Conservation (phyloP, 2,329 filamentous ascomycete genomes). For the Trichoderma semiorbis region DNA sequence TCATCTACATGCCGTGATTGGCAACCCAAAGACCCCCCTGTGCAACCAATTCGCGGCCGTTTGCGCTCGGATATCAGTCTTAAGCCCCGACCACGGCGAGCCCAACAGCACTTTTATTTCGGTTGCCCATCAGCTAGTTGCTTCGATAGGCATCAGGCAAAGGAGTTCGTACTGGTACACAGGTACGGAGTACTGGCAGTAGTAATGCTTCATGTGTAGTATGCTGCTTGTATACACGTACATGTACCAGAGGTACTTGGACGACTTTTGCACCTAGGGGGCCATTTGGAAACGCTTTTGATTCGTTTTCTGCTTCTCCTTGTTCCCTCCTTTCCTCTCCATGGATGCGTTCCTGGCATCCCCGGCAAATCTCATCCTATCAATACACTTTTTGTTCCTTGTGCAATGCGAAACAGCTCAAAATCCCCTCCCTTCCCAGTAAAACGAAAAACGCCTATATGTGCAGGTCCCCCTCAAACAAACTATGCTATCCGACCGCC, state of each 20-base stretch:
- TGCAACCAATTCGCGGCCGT: not conserved
- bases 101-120: constrained; percentile 6
- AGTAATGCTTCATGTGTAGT: not conserved
- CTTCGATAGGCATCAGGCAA: not conserved
- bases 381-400: constrained; percentile 12
- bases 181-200: too few relatives aligned
- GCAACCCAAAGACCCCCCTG: not conserved
- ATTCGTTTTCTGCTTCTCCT: not conserved
- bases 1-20: constrained; percentile 6
- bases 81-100: not conserved
- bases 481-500: constrained; percentile 1
- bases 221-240: not conserved
- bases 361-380: constrained; percentile 4
- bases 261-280: not conserved
- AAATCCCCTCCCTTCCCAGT: not conserved
- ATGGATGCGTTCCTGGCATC: not conserved
- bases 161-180: not conserved
- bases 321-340: not conserved
- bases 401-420: not conserved
- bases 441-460: constrained; percentile 3
- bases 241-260: not conserved
- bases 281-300: not conserved
- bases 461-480: not conserved
- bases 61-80: not conserved
- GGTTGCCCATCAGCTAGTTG: constrained; percentile 1